Conservation (phyloP, 495 filamentous ascomycete species). For the Endocarpon pusillum region DNA sequence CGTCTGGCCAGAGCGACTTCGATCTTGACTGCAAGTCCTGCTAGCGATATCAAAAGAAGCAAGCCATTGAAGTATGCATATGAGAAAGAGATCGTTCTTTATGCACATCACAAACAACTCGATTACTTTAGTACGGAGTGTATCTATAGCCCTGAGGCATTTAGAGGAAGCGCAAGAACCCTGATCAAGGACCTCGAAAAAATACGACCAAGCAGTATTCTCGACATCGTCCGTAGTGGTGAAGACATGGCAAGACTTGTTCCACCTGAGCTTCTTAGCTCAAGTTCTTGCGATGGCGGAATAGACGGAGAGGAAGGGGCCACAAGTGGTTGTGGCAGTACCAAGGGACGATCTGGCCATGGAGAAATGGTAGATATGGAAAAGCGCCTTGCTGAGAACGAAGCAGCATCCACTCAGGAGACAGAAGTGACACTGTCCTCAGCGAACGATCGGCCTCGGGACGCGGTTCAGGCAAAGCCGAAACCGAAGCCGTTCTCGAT, state of each 20-base stretch:
- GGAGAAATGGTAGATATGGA: slow-evolving; percentile 94
- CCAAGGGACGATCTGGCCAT: slow-evolving; percentile 49
- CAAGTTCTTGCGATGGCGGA: slow-evolving; percentile 13
- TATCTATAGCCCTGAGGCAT: slow-evolving; percentile 97
- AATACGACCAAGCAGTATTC: slow-evolving; percentile 78
- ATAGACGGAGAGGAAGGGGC: slow-evolving; percentile 39
- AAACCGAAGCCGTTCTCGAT: slow-evolving; percentile 6
- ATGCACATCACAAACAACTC: slow-evolving; percentile 86
- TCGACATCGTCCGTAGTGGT: slow-evolving; percentile 87
- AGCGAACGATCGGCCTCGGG: slow-evolving; percentile 1
- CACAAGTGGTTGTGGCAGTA: slow-evolving; percentile 57
- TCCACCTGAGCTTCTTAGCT: slow-evolving; percentile 34
- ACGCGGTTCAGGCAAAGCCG: slow-evolving; percentile 6
- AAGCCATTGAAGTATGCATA: slow-evolving; percentile 97
- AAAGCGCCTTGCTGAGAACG: slow-evolving; percentile 50
- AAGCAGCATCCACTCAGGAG: slow-evolving; percentile 46
- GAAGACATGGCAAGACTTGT: slow-evolving; percentile 90
- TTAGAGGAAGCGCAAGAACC: slow-evolving; percentile 75
- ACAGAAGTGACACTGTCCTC: slow-evolving; percentile 44
- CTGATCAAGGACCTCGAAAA: slow-evolving; percentile 91
- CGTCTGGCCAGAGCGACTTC: slow-evolving; percentile 79
- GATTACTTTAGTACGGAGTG: slow-evolving; percentile 98
- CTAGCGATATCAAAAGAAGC: slow-evolving; percentile 69
- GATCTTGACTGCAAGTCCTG: slow-evolving; percentile 64
- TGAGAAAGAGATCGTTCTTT: slow-evolving; percentile 96